Evolutionary conservation across 2,329 filamentous ascomycete species (phyloP), one percentile per base, ranked within the genome.

Genomic region (Plectosphaerella sp.): DNA sequence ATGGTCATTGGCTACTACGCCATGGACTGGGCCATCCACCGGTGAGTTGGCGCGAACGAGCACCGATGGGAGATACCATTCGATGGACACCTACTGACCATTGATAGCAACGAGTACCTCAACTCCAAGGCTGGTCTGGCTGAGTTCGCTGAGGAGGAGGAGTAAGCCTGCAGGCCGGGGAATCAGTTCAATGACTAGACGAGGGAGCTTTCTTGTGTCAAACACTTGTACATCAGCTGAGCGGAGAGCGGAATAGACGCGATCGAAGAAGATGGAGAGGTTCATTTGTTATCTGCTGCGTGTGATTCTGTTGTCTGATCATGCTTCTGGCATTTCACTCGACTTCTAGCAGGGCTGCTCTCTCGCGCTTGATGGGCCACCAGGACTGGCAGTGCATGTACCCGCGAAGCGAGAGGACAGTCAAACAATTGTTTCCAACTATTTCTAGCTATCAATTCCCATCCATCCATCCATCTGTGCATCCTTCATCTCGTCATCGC

Each of bases 11-110:
- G 82, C 61, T 99, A 97, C 78, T 84, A 86, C 68, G 68, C 84
- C 60, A 89, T 97, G 87, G 75, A 88, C 69, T 99, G 94, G 94
- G 93, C 94, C 60, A 87, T 83, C 65, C 86, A 96, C 76, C 84
- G 86, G 94, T 97, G 82, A 63, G 85, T 75, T 20, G 18, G 33
- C 14, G 18, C 8, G 11, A 16, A 12, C 36, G 9, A 43, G 1
- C 28, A 33, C 28, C 3, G 37, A 41, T 8, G 10, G 3, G 37
- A 16, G 37, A 3, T 41, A 8, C 5, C 3, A 3, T 5, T 12
- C 2, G 10, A n/a, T 9, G 12, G 36, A 37, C 2, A 10, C 4
- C 20, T 45, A 45, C 57, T 67, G 53, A 62, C 48, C 25, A 18
- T 5, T 12, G 11, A 6, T 47, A 91, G 88, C 73, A 91, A 91